Evolutionary conservation across 2,329 filamentous ascomycete genomes (phyloP), one percentile per base, ranked within the genome.

Genomic region (Pleochaeta shiraiana): DNA sequence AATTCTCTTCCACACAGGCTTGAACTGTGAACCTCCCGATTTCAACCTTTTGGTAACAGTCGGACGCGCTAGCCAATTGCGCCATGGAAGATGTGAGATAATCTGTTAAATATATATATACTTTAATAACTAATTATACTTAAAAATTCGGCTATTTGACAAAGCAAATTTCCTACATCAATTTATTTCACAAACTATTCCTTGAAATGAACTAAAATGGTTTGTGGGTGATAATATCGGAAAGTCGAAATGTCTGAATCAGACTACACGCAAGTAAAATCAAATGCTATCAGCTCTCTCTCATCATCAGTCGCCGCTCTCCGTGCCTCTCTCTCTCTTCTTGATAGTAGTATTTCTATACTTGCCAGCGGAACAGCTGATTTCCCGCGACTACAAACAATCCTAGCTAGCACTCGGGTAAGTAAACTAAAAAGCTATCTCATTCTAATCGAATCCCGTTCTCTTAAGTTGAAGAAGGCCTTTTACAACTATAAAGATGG

Each of bases 331-430:
- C 72, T 75, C 34, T 69, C 72, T 64, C 74, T 74, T 28, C 72
- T 76, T 34, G 72, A 73, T 45, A 72, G 71, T 64, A 74, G 72
- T 11, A 73, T 74, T n/a, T 69, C 70, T 4, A 73, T 75, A 19
- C 74, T 76, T 60, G 72, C 75, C 57, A 68, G 67, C 0, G 72
- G 72, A 0, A 72, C 73, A 1, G 66, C 65, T 19, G 72, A 74
- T 66, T 74, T 73, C 64, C 72, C 72, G 9, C 70, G 74, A 28
- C 65, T 75, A 16, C 71, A 71, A 45, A 73, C 70, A 30, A 73
- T 75, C 0, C 66, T 76, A 9, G 67, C 69, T 11, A 71, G 70
- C 43, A 74, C 72, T 28, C 71, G 74, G 21, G 74, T 75, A 67
- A 55, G 72, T 63, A 12, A 4, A 19, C 14, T 45, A 24, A 7